Evolutionary conservation across 768 basidiomycete genomes (phyloP).

Genomic region (Podaxis rugospora): DNA sequence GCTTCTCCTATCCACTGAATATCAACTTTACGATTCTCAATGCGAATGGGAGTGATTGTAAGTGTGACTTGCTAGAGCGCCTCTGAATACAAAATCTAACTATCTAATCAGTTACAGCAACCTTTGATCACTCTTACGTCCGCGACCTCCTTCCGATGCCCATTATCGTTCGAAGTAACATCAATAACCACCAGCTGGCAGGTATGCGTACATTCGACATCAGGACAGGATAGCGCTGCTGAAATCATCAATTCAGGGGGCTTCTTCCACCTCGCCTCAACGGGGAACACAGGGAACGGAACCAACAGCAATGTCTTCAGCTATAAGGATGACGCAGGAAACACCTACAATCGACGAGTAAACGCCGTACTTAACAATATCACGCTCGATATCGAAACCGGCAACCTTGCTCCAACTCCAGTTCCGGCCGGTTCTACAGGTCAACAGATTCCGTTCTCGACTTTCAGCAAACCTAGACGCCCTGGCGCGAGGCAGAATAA

Average conservation of each 20-base stretch:
- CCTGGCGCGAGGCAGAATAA: background rate
- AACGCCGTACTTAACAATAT: slow-evolving; percentile 59
- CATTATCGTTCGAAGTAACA: slow-evolving; percentile 53
- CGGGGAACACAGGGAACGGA: slow-evolving; percentile 60
- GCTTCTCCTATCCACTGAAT: slow-evolving; percentile 41
- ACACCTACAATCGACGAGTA: slow-evolving; percentile 60
- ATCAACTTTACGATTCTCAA: slow-evolving; percentile 39
- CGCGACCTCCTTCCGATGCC: slow-evolving; percentile 55
- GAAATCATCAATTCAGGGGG: slow-evolving; percentile 31
- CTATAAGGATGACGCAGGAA: slow-evolving; percentile 54
- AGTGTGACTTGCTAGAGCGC: slow-evolving; percentile 10
- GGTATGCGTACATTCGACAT: slow-evolving; percentile 30
- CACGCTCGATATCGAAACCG: slow-evolving; percentile 52
- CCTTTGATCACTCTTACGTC: slow-evolving; percentile 67
- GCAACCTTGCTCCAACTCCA: slow-evolving; percentile 26
- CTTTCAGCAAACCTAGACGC: slow-evolving; percentile 3
- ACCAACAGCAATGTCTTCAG: slow-evolving; percentile 65
- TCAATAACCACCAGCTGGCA: slow-evolving; percentile 54
- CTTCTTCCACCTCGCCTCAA: slow-evolving; percentile 39
- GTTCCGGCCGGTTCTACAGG: background rate
- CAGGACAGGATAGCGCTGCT: background rate
- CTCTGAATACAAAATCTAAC: background rate
- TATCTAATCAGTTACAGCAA: slow-evolving; percentile 36
- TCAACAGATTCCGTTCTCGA: background rate
- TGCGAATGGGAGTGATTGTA: slow-evolving; percentile 31